phyloP scores from a whole-genome alignment of 2,329 filamentous ascomycete genomes.

The Colletotrichum tropicicola region DNA sequence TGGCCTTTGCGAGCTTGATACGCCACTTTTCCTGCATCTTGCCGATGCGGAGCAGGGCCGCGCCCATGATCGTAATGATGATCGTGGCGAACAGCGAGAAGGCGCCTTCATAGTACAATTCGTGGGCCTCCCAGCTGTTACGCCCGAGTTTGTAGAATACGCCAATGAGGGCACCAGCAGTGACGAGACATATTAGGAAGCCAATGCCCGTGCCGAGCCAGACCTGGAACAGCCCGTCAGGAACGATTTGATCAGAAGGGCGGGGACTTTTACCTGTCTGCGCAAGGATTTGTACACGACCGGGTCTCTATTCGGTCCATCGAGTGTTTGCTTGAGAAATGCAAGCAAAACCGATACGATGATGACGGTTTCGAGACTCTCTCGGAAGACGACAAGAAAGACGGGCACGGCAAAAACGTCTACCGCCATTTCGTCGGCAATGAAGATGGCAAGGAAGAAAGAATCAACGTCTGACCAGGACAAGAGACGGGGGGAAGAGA shows the following conservation, averaged over 20 bases:
- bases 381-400: conserved; percentile 91
- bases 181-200: conserved; percentile 66
- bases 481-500: neutral
- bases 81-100: conserved; percentile 79
- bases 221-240: conserved; percentile 49
- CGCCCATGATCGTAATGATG: conserved; percentile 85
- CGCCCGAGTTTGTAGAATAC: conserved; percentile 74
- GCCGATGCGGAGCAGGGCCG: conserved; percentile 80
- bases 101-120: conserved; percentile 83
- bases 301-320: conserved; percentile 68
- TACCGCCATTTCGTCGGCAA: conserved; percentile 58
- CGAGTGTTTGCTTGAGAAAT: conserved; percentile 84
- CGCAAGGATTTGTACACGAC: conserved; percentile 73
- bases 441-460: neutral
- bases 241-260: neutral
- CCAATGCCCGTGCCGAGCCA: conserved; percentile 70
- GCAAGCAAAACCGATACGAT: conserved; percentile 88
- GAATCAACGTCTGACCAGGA: neutral
- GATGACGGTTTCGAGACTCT: conserved; percentile 83
- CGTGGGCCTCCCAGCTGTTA: conserved; percentile 72
- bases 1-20: conserved; percentile 76
- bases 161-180: conserved; percentile 73
- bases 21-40: conserved; percentile 90
- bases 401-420: conserved; percentile 82
- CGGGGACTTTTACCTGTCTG: conserved; percentile 58